Percentiles rank a stretch among this genome's conserved stretches.
Conservation (phyloP, 805 yeast genomes). For the Barnettozyma botsteinii region DNA sequence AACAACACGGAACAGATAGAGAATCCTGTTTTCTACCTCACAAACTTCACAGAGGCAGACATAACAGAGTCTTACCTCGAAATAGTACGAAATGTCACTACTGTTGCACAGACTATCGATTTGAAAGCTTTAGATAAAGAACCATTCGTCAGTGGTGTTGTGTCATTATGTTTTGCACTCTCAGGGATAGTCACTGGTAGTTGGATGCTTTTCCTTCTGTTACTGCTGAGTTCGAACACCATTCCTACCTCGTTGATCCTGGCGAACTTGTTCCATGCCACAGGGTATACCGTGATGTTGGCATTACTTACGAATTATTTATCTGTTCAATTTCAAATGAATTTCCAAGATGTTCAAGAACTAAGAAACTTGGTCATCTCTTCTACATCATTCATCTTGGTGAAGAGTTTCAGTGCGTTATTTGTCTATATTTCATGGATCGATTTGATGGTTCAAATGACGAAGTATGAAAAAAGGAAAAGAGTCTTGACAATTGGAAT, state of each 20-base stretch:
- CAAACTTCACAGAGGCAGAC: constrained; percentile 36
- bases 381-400: constrained; percentile 32
- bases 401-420: constrained; percentile 36
- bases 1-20: constrained; percentile 9
- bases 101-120: not conserved
- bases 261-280: constrained; percentile 52
- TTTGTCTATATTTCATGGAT: constrained; percentile 50
- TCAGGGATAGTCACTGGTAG: constrained; percentile 53
- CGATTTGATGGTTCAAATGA: constrained; percentile 41
- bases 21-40: constrained; percentile 40
- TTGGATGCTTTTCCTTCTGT: constrained; percentile 64
- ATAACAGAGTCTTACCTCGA: not conserved
- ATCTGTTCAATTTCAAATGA: constrained; percentile 42
- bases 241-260: constrained; percentile 54
- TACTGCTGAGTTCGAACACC: constrained; percentile 48
- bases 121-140: constrained; percentile 24
- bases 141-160: constrained; percentile 32
- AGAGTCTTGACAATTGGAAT: constrained; percentile 29
- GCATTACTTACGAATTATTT: constrained; percentile 41
- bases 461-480: constrained; percentile 28
- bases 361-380: constrained; percentile 35
- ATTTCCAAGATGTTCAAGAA: constrained; percentile 46
- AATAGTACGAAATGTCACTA: constrained; percentile 10
- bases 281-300: constrained; percentile 48
- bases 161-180: constrained; percentile 44